Evolutionary conservation across 2,329 filamentous ascomycete genomes (phyloP), one percentile per base, ranked within the genome.

Genomic region (Ophiosphaerella herpotricha): DNA sequence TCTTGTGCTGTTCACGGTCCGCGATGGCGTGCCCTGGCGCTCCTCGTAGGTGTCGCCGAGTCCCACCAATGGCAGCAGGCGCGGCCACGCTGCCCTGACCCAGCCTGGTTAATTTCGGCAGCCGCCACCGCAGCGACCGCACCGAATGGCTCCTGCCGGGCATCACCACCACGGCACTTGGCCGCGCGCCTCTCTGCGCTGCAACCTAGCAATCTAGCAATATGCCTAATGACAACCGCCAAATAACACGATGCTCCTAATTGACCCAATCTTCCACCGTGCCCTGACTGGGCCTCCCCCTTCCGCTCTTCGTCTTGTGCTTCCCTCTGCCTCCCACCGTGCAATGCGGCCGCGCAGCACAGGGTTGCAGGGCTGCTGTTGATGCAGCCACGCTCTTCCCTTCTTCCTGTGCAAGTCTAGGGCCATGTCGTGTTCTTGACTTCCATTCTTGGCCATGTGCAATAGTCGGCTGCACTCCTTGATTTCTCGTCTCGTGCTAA

Each of bases 371-470:
- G 42, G 18, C 53, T 46, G 50, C 45, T 57, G 58, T 61, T 55
- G 51, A 37, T 52, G 63, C 60, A 60, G 56, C 59, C 60, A 60
- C 53, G 24, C 43, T 47, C 39, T 52, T 42, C 41, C 39, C 44
- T 34, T 39, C 39, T 33, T 33, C 39, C 44, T 52, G 43, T 44
- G 36, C 41, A 42, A 48, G 46, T 42, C 39, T 40, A 45, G 39
- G 45, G 26, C 39, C 48, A 39, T 50, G 40, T 47, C 40, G 36
- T 50, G 38, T 43, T 44, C 50, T 36, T 38, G 16, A 29, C 43
- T 21, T 45, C 40, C 31, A 32, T 39, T 45, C 23, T 39, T 31
- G 36, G 36, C 35, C 32, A 39, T 37, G 38, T 16, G 14, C 16
- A 26, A 42, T 42, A 24, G 23, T 18, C 37, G 35, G 39, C 43